Base-by-base conservation (phyloP, 106 monocot genomes). In the Alisma plantagoaquatica region DNA sequence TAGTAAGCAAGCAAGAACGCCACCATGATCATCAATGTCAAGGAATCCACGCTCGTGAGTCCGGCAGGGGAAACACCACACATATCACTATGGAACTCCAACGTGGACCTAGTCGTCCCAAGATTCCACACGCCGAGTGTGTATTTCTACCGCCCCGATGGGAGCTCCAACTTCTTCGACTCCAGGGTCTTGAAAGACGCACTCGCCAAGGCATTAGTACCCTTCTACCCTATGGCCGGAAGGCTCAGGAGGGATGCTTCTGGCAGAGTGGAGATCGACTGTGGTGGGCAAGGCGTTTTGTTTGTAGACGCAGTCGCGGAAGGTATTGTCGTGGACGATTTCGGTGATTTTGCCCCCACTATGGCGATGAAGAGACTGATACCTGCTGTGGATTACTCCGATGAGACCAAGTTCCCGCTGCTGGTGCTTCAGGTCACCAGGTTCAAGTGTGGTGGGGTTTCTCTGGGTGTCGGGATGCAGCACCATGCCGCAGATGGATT, bases 101-200 rank as follows among this genome's bases (percentile, higher is more conserved):
- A 82, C 70, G 73, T 90, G 8, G 96, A 98, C 38, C 75, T 98
- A 14, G 84, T 98, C 32, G 89, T 89, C 27, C 89, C 89, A 12
- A 63, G 96, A 20, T 90, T 89, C 74, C 84, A 90, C 89, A 89
- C 96, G 0, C 85, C 96, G 6, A 98, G 89, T 69, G 85, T 90
- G 26, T 98, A 98, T 64, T 98, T 98, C 75, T 98, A 98, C 74
- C 73, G 85, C 2, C 68, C 68, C 20, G 49, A 49, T 50, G 71
- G 45, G 17, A 66, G 69, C 0, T 32, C 31, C 8, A 49, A 20
- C 31, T 98, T 82, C 62, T 85, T 98, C 46, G 60, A 85, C 46
- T 45, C 65, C 16, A 23, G 26, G 4, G 51, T 21, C 24, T 43
- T 98, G 25, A 70, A 59, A 56, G 62, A 72, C 1, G 77, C 96